Percentiles rank a stretch among this genome's conserved stretches.
Conservation (phyloP, 148 eudicot genomes). For the Heliamphora exappendiculata region DNA sequence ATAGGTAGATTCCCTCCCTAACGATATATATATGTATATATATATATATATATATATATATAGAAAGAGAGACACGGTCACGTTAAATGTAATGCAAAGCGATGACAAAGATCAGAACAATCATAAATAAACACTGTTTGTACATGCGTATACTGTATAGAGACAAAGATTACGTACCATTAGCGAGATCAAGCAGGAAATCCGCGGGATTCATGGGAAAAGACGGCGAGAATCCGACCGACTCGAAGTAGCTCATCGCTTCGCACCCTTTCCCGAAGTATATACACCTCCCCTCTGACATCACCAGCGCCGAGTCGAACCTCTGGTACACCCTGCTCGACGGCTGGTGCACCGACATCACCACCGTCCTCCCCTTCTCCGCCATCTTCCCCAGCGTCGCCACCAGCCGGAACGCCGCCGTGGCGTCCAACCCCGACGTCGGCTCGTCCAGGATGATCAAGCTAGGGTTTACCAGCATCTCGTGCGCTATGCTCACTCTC, state of each 20-base stretch:
- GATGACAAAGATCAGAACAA: too few species aligned
- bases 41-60: not conserved
- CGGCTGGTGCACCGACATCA: conserved; percentile 77
- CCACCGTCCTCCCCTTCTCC: conserved; percentile 59
- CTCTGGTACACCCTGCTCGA: conserved; percentile 67
- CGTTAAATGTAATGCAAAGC: too few species aligned
- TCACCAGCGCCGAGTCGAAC: conserved; percentile 60
- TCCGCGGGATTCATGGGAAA: conserved; percentile 95
- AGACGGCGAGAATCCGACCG: conserved; percentile 62
- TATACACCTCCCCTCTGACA: conserved; percentile 66
- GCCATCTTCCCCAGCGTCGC: conserved; percentile 36
- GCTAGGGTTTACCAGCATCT: conserved; percentile 82
- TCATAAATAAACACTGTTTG: not conserved
- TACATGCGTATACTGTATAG: not conserved
- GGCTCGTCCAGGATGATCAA: conserved; percentile 79
- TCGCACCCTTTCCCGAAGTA: conserved; percentile 67
- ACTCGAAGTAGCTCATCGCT: conserved; percentile 55
- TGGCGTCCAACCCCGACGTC: conserved; percentile 78
- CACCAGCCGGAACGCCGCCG: conserved; percentile 61
- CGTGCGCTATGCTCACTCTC: conserved; percentile 76
- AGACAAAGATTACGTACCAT: conserved; percentile 50
- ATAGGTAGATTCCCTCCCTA: too few species aligned
- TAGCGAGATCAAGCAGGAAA: conserved; percentile 97
- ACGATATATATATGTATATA: not conserved
- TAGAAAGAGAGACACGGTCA: not conserved